Percentiles rank a stretch among this genome's conserved stretches.
phyloP scores from a whole-genome alignment of 2,329 filamentous ascomycete genomes.

The Ilyonectria robusta region DNA sequence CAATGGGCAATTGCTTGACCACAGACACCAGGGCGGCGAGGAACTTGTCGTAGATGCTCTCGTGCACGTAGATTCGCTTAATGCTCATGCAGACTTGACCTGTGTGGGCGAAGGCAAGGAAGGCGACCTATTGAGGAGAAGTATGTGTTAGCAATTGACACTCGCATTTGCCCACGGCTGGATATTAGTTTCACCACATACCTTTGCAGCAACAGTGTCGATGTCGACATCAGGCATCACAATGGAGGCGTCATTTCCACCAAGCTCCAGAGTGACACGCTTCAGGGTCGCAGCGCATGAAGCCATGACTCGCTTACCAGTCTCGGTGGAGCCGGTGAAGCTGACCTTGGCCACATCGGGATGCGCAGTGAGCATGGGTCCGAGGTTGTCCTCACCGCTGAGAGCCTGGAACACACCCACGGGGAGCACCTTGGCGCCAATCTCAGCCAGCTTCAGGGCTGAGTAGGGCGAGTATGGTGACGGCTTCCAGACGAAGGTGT shows the following conservation, averaged over 20 bases:
- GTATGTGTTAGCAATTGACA: background rate
- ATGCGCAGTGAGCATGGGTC: constrained; percentile 70
- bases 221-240: constrained; percentile 70
- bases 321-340: constrained; percentile 73
- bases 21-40: constrained; percentile 51
- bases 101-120: constrained; percentile 65
- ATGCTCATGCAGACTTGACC: constrained; percentile 59
- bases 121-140: constrained; percentile 26
- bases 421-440: constrained; percentile 70
- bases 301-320: constrained; percentile 73
- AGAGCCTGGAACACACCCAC: constrained; percentile 74
- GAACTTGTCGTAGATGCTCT: constrained; percentile 71
- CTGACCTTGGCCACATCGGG: constrained; percentile 72
- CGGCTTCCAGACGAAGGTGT: constrained; percentile 69
- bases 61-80: constrained; percentile 74
- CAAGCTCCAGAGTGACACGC: constrained; percentile 71
- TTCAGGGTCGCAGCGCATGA: constrained; percentile 69
- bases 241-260: constrained; percentile 73
- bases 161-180: background rate
- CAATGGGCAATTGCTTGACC: constrained; percentile 56
- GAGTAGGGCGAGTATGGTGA: constrained; percentile 72
- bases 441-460: constrained; percentile 70
- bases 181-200: background rate
- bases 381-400: constrained; percentile 72
- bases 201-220: constrained; percentile 33